Percentiles rank a stretch among this genome's conserved stretches.
phyloP scores from a whole-genome alignment of 2,329 filamentous ascomycete genomes.

The Aspergillus sp. region DNA sequence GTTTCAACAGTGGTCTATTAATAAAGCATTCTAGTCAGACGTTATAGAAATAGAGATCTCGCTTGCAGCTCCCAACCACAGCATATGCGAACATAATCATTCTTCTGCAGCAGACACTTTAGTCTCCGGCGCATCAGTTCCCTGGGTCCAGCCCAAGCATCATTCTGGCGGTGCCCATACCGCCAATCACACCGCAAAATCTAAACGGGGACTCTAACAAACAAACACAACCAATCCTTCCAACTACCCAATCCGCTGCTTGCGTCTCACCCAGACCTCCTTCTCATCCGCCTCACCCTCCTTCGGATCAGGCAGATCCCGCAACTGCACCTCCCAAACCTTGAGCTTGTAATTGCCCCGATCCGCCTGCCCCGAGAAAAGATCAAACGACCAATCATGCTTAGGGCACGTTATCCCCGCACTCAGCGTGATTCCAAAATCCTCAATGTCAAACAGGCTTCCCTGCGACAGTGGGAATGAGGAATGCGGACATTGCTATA shows the following conservation, averaged over 20 bases:
- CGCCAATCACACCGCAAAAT: not conserved
- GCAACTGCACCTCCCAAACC: constrained; percentile 65
- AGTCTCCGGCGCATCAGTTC: too few relatives aligned
- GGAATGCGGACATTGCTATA: constrained; percentile 66
- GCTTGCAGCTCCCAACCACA: not conserved
- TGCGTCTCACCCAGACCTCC: constrained; percentile 39
- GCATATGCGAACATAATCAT: too few relatives aligned
- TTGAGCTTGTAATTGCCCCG: constrained; percentile 63
- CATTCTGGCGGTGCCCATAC: too few relatives aligned
- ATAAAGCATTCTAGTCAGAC: not conserved
- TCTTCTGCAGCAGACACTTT: too few relatives aligned
- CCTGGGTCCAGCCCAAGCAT: not conserved
- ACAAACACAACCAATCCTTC: not conserved
- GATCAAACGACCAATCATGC: constrained; percentile 71
- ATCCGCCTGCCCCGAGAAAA: constrained; percentile 64
- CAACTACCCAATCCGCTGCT: constrained; percentile 34
- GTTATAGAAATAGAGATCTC: not conserved
- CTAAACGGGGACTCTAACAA: constrained; percentile 5
- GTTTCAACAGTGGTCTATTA: constrained; percentile 20
- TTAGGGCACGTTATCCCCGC: constrained; percentile 67
- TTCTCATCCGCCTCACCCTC: constrained; percentile 20
- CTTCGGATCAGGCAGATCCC: constrained; percentile 28
- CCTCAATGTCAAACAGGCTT: constrained; percentile 69
- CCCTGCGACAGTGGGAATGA: constrained; percentile 66
- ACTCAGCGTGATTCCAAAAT: constrained; percentile 57